Evolutionary conservation across 306 rosid genomes (phyloP), one percentile per base, ranked within the genome.

Genomic region (Dicorynia guianensis): DNA sequence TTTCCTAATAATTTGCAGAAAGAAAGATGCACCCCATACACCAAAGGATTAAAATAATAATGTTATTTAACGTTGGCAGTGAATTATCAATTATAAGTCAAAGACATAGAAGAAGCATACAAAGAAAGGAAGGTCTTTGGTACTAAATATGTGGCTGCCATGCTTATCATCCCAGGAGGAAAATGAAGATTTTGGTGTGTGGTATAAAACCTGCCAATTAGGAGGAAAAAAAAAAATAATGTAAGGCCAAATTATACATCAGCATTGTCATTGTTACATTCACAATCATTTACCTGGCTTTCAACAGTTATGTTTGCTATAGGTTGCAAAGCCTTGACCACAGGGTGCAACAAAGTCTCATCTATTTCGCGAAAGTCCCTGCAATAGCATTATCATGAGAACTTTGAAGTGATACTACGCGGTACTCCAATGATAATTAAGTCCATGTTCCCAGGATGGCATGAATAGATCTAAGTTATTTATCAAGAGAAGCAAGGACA

Each of bases 71-170:
- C 67, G 57, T 66, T 25, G 8, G 56, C 64, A 12, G 33, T 61
- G 54, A 43, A 71, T n/a, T 20, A 79, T 44, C 62, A 72, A 86
- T 61, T 55, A 83, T 72, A 74, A 78, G 67, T 62, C 57, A 66
- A 78, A 67, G 74, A 30, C 6, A 56, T 62, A 46, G 61, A 63
- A 59, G 85, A 71, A 46, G 40, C 96, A 53, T 92, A 95, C 97
- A 82, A 95, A 95, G 87, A 95, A 95, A 76, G 99, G 97, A 85
- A 95, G 97, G 76, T 95, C 97, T 78, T 81, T 75, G 47, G 90
- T 78, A 59, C 80, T 86, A 78, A 92, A 92, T 80, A 89, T 69
- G 79, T 92, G 88, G 75, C 96, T 89, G 42, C 80, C 64, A 83
- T 53, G 85, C 58, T 83, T 44, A 46, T 87, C 89, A 78, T 95